These are phyloP conservation scores for Crithidia sp. DNA, from an alignment of 208 protist genomes.

Conservation along the genomic window DNA sequence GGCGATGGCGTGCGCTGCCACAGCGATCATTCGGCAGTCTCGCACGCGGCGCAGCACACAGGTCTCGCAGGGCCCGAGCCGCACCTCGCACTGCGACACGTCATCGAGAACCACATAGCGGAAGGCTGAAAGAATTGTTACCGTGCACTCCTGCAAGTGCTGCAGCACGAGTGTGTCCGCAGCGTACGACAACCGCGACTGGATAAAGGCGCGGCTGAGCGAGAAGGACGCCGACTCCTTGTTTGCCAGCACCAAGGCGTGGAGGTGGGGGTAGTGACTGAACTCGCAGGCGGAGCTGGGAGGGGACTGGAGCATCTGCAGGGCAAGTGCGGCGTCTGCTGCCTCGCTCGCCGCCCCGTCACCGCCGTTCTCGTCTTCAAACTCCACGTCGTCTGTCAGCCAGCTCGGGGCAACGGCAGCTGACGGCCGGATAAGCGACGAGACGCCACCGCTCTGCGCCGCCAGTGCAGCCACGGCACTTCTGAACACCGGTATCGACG, in stretches of 20 bases:
- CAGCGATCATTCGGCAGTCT: slow-evolving; percentile 43
- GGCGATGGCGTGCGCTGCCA: slow-evolving; percentile 32
- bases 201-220: slow-evolving; percentile 40
- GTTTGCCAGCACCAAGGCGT: slow-evolving; percentile 42
- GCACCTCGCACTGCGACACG: slow-evolving; percentile 50
- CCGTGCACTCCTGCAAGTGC: slow-evolving; percentile 51
- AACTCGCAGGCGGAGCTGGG: slow-evolving; percentile 17
- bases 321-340: slow-evolving; percentile 3
- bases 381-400: neutral
- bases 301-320: neutral
- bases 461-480: neutral
- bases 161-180: slow-evolving; percentile 66
- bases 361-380: neutral
- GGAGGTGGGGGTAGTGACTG: slow-evolving; percentile 32
- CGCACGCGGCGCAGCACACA: slow-evolving; percentile 53
- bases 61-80: slow-evolving; percentile 62
- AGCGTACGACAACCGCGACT: slow-evolving; percentile 13
- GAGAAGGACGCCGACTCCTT: slow-evolving; percentile 34
- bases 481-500: neutral
- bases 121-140: slow-evolving; percentile 59
- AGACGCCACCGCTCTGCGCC: neutral
- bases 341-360: neutral
- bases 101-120: slow-evolving; percentile 62
- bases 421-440: slow-evolving; percentile 20
- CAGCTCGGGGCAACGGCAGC: slow-evolving; percentile 13